Percentiles rank a stretch among this genome's conserved stretches.
Evolutionary conservation across 768 basidiomycete genomes (phyloP).

Genomic region (Suillus cothurnatus): DNA sequence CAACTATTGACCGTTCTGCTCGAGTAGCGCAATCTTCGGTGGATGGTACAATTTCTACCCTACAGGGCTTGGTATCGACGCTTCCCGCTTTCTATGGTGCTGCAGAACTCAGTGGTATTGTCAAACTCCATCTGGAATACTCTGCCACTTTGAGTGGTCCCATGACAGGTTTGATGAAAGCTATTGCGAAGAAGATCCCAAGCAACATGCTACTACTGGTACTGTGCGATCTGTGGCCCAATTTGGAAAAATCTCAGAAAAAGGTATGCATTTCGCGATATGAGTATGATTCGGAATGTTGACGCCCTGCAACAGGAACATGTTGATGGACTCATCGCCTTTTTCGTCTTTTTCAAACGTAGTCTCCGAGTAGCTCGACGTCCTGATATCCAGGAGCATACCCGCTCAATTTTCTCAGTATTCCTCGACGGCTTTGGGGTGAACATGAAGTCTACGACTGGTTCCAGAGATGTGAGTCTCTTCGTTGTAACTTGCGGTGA

Average conservation of each 20-base stretch:
- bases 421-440: conserved; percentile 81
- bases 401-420: conserved; percentile 71
- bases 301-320: conserved; percentile 21
- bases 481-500: neutral
- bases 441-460: conserved; percentile 33
- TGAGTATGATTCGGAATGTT: neutral
- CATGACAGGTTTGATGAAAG: conserved; percentile 52
- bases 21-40: conserved; percentile 5
- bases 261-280: conserved; percentile 33
- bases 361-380: conserved; percentile 66
- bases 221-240: conserved; percentile 59
- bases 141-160: conserved; percentile 25
- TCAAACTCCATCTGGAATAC: conserved; percentile 58
- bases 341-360: conserved; percentile 71
- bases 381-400: conserved; percentile 61
- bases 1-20: neutral
- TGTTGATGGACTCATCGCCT: conserved; percentile 37
- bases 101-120: conserved; percentile 56
- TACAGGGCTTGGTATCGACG: conserved; percentile 70
- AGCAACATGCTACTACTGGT: conserved; percentile 68
- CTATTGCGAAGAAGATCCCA: conserved; percentile 70
- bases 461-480: conserved; percentile 31
- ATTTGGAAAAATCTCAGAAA: conserved; percentile 35
- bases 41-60: conserved; percentile 44
- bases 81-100: conserved; percentile 84